Conservation (phyloP, 306 rosid genomes). For the Notholithocarpus densiflorus region DNA sequence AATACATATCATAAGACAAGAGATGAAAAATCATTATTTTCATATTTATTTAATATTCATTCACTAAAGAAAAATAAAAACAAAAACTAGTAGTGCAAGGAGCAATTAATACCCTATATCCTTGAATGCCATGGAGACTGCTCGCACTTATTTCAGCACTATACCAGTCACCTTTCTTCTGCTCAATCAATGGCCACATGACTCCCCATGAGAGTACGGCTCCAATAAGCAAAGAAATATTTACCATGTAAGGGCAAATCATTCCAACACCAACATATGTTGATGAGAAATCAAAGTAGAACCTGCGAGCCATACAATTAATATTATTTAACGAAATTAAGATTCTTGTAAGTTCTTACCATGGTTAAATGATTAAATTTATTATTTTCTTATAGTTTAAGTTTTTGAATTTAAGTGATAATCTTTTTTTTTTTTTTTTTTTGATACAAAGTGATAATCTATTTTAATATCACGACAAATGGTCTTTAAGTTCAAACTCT, state of each 20-base stretch:
- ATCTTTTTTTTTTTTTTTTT: too few relatives aligned
- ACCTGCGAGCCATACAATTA: constrained; percentile 28
- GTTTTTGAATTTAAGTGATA: too few relatives aligned
- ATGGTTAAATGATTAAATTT: too few relatives aligned
- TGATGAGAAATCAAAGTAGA: constrained; percentile 69
- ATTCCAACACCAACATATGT: constrained; percentile 79
- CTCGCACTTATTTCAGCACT: constrained; percentile 29
- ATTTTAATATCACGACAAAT: too few relatives aligned
- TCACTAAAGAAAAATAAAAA: not conserved
- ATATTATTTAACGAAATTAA: not conserved
- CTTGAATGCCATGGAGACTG: constrained; percentile 71
- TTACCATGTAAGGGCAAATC: constrained; percentile 67
- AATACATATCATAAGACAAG: too few relatives aligned
- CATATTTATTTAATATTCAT: not conserved
- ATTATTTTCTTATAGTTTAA: too few relatives aligned
- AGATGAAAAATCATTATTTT: not conserved
- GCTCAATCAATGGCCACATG: constrained; percentile 67
- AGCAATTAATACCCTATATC: constrained; percentile 47
- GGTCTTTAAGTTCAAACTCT: too few relatives aligned
- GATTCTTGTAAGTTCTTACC: too few relatives aligned
- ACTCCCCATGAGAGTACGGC: constrained; percentile 68
- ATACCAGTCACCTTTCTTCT: constrained; percentile 64
- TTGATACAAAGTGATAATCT: too few relatives aligned
- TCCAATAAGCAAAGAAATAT: constrained; percentile 60
- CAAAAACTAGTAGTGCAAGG: not conserved